Percentiles rank a stretch among this genome's conserved stretches.
Conservation (phyloP, 768 basidiomycete genomes). For the Candolleomyces efflorescens region DNA sequence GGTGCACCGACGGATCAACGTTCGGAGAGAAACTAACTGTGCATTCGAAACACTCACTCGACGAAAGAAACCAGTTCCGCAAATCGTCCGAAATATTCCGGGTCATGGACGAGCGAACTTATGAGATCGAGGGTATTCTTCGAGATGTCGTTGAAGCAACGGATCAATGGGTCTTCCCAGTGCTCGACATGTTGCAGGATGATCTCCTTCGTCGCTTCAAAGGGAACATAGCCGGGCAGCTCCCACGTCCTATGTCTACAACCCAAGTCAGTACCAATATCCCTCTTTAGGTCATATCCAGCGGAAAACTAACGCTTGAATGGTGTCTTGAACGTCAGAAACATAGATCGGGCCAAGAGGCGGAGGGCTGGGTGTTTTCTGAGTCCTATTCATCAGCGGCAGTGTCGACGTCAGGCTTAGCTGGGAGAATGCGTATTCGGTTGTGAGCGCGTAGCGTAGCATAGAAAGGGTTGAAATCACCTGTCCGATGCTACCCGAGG, state of each 20-base stretch:
- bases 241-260: constrained; percentile 12
- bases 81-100: constrained; percentile 8
- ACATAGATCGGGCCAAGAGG: too few species aligned
- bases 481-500: too few species aligned
- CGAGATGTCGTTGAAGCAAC: constrained; percentile 9
- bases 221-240: constrained; percentile 10
- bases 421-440: too few species aligned
- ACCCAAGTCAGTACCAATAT: background rate
- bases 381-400: too few species aligned
- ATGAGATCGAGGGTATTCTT: background rate
- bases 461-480: too few species aligned
- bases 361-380: too few species aligned
- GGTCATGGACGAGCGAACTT: constrained; percentile 1
- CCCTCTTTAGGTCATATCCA: background rate
- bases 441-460: too few species aligned
- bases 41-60: constrained; percentile 3
- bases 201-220: constrained; percentile 11
- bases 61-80: constrained; percentile 5
- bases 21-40: background rate
- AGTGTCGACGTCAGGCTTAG: too few species aligned
- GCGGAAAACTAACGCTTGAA: constrained; percentile 6
- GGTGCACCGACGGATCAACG: background rate
- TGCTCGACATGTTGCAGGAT: constrained; percentile 10
- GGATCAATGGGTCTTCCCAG: constrained; percentile 8
- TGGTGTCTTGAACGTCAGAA: background rate